Percentiles rank a stretch among this genome's conserved stretches.
phyloP scores from a whole-genome alignment of 148 eudicot genomes.

The Persicaria tinctoria region DNA sequence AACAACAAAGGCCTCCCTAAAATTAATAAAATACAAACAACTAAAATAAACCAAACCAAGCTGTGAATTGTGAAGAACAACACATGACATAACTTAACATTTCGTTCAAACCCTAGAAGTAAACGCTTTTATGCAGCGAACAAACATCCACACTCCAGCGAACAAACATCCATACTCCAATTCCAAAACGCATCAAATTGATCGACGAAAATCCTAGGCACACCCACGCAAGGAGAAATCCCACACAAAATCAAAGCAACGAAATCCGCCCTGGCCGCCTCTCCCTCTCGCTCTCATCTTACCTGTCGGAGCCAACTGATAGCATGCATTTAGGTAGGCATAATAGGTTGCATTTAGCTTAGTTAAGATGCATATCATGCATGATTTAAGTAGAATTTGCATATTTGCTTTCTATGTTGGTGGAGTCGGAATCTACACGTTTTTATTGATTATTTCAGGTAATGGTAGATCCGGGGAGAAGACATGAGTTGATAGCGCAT shows the following conservation, averaged over 20 bases:
- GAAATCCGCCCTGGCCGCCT: neutral
- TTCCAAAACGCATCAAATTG: neutral
- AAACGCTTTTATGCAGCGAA: neutral
- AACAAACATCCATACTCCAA: neutral
- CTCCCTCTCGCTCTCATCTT: too few relatives aligned
- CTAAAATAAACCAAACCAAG: neutral
- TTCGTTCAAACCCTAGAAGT: neutral
- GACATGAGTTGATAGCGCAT: too few relatives aligned
- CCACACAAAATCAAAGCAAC: neutral
- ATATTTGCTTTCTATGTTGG: too few relatives aligned
- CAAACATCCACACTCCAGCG: neutral
- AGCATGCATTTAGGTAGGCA: too few relatives aligned
- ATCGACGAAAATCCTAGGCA: slow-evolving; percentile 1
- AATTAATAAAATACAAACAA: neutral
- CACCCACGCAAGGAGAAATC: neutral
- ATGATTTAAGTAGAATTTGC: too few relatives aligned
- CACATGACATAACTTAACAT: neutral
- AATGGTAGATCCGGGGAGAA: too few relatives aligned
- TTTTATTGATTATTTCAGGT: too few relatives aligned
- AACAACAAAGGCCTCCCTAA: neutral
- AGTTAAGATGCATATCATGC: too few relatives aligned
- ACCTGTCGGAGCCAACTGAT: too few relatives aligned
- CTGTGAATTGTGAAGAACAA: neutral
- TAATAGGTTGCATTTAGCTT: too few relatives aligned
- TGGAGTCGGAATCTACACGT: too few relatives aligned